phyloP scores from a whole-genome alignment of 2,329 filamentous ascomycete genomes.

The Xylariaceae sp. region DNA sequence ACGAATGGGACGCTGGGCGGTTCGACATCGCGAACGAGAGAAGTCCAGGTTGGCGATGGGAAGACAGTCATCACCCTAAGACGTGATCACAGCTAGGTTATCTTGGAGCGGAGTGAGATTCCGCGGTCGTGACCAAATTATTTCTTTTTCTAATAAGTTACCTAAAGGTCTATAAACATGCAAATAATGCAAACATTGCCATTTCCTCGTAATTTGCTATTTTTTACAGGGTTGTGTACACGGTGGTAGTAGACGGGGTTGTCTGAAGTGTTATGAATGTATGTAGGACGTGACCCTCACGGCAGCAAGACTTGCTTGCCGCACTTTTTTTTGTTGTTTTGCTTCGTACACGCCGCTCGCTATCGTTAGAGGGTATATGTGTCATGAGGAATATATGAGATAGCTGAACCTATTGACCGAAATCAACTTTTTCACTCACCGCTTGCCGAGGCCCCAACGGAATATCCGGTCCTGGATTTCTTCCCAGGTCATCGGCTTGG shows the following conservation, averaged over 20 bases:
- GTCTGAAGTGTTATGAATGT: neutral
- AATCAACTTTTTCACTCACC: slow-evolving; percentile 25
- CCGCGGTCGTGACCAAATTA: neutral
- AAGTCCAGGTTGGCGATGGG: slow-evolving; percentile 15
- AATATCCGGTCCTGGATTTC: slow-evolving; percentile 85
- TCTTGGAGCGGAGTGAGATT: neutral
- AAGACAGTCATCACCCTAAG: slow-evolving; percentile 3
- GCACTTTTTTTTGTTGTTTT: neutral
- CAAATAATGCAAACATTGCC: neutral
- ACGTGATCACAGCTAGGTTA: neutral
- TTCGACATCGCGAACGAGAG: slow-evolving; percentile 8
- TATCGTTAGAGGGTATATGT: slow-evolving; percentile 5
- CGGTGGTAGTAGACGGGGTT: neutral
- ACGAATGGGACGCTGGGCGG: slow-evolving; percentile 30
- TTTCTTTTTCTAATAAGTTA: neutral
- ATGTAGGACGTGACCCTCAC: slow-evolving; percentile 1
- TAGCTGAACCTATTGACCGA: neutral
- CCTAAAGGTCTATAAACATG: slow-evolving; percentile 4
- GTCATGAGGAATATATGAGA: neutral
- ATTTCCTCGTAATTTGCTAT: slow-evolving; percentile 16
- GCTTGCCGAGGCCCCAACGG: slow-evolving; percentile 72
- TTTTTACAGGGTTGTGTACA: slow-evolving; percentile 19
- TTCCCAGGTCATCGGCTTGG: slow-evolving; percentile 71
- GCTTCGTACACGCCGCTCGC: slow-evolving; percentile 5
- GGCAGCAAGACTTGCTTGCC: neutral